Base-by-base conservation (phyloP, 108 stramenopile species). In the Pseudonitzschia multistriata region DNA sequence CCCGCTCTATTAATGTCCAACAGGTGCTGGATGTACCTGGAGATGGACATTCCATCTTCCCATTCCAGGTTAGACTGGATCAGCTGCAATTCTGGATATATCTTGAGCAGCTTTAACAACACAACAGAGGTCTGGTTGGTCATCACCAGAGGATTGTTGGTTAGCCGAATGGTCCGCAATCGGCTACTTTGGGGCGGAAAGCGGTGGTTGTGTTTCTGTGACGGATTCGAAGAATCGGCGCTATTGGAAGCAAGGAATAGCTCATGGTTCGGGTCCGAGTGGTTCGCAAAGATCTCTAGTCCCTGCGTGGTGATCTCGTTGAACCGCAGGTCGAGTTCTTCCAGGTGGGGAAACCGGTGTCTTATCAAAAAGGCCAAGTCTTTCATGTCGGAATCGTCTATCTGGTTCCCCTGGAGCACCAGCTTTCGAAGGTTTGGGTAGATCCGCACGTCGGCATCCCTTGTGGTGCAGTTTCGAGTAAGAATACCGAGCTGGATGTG, bases 281-380 rank as follows among this genome's bases (percentile, higher is more conserved):
- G 28, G 28, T 64, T 35, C 10, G 63, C 63, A 64, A 64, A 64
- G 22, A 45, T 17, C 29, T 64, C 33, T 22, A 64, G 39, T 64
- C 63, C 63, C n/a, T 64, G 40, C 28, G 63, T 64, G 39, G 63
- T 64, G 24, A 64, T 64, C 8, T 64, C 63, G 40, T 64, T 64
- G 28, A 64, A 64, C 2, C 63, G 63, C 21, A 64, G 34, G 47
- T 64, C 63, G 22, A 64, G 28, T 45, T 64, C 63, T 45, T 28
- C 27, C 40, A 64, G 0, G n/a, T 24, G 28, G n/a, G 63, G 63
- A 45, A 64, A 64, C 17, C 63, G 63, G 19, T 59, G 57, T 17
- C 42, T 39, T 7, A 64, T 64, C 28, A 64, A 47, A 24, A 47
- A 45, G 5, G 42, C 63, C 40, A 64, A 22, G 40, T 22, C 39